These are phyloP conservation scores for Friedmanniomyces endolithicus DNA, from an alignment of 495 filamentous ascomycete species.

Conservation along the genomic window DNA sequence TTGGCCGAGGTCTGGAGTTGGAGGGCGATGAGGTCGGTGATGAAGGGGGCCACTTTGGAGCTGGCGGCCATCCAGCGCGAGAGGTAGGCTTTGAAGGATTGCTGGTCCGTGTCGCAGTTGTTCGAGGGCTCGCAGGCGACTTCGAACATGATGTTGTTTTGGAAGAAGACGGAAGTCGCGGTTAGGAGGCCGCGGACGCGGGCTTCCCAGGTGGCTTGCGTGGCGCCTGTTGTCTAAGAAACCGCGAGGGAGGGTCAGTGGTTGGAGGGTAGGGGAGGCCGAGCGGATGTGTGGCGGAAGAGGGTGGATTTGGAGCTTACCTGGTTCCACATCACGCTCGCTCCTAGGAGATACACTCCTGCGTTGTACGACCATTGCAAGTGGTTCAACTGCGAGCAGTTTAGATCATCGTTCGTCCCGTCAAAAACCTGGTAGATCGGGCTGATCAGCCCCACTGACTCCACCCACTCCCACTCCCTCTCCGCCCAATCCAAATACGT, in stretches of 20 bases:
- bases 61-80: constrained; percentile 56
- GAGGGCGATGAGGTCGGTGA: constrained; percentile 42
- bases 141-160: constrained; percentile 48
- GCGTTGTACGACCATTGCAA: constrained; percentile 70
- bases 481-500: constrained; percentile 70
- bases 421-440: constrained; percentile 50
- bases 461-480: constrained; percentile 60
- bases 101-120: constrained; percentile 59
- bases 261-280: neutral
- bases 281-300: neutral
- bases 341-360: constrained; percentile 59
- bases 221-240: constrained; percentile 15
- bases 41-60: constrained; percentile 54
- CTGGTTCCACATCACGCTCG: constrained; percentile 66
- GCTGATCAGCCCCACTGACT: constrained; percentile 41
- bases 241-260: too few species aligned
- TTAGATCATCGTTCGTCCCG: constrained; percentile 43
- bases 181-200: constrained; percentile 15
- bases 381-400: constrained; percentile 48
- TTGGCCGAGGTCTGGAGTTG: constrained; percentile 43
- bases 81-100: constrained; percentile 64
- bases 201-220: constrained; percentile 9
- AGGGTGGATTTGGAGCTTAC: constrained; percentile 25
- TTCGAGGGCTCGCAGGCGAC: constrained; percentile 53
- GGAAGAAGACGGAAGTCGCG: constrained; percentile 39